Base-by-base conservation (phyloP, 768 basidiomycete species). In the Phaeolepiota aurea region DNA sequence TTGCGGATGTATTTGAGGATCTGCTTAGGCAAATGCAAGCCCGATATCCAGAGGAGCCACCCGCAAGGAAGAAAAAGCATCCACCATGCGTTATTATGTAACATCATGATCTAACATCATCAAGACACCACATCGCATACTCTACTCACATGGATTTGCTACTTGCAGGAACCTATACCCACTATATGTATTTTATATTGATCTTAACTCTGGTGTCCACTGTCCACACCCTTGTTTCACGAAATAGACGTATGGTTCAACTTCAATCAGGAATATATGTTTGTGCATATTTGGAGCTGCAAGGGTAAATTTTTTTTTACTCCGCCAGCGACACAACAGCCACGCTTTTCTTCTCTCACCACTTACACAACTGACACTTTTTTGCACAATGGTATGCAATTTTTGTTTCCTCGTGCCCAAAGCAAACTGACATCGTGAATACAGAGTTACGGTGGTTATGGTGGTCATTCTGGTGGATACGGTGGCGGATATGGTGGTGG, bases 1-100 rank as follows among this genome's bases (percentile, higher is more conserved):
- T 90, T 40, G 62, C 63, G 5, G 84, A 87, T 28, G 86, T 83
- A 13, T 90, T 90, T 54, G 78, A 84, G 50, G 82, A 83, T 44
- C 69, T 89, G 20, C 63, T 87, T 35, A 71, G 72, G 46, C 85
- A 84, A 50, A 86, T 89, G 86, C 73, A 81, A 20, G 57, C 48
- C 39, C 71, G 71, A 44, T 85, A 80, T 55, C 83, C 84, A 13
- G 51, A 63, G 28, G 71, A 75, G 32, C 52, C 57, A 21, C 60
- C 59, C 42, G 66, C 57, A 51, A 66, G 56, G 38, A 62, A 62
- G 50, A 67, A 56, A 51, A 56, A 53, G 21, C n/a, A n/a, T n/a
- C 51, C 51, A 42, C 52, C 47, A 18, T 72, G 72, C 48, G 55
- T 68, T 32, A 58, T 69, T 43, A 68, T 73, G 69, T 72, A 61